Conservation (phyloP, 768 basidiomycete genomes). For the Mycena crocata region DNA sequence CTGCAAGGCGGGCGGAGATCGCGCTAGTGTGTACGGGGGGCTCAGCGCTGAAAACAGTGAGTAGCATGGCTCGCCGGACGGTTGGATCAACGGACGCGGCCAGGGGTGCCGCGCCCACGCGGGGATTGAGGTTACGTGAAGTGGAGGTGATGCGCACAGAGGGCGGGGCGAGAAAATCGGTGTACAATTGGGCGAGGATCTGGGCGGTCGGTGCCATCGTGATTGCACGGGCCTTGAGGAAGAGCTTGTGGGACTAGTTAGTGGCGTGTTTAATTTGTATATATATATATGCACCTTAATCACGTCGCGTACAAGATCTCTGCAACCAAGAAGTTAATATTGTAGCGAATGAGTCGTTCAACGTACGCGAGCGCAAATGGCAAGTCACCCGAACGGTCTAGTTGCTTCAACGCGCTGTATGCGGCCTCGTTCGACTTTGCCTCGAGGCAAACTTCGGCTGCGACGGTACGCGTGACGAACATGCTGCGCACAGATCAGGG, state of each 20-base stretch:
- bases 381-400: constrained; percentile 73
- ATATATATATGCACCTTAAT: constrained; percentile 61
- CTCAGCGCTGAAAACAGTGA: constrained; percentile 66
- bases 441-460: constrained; percentile 87
- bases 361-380: constrained; percentile 75
- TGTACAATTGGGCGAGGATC: constrained; percentile 70
- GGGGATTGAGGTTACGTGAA: neutral
- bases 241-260: constrained; percentile 59
- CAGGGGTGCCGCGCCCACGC: neutral
- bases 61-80: constrained; percentile 79
- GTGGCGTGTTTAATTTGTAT: neutral
- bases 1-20: constrained; percentile 64
- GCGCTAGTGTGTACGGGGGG: constrained; percentile 38
- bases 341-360: neutral
- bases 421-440: constrained; percentile 76
- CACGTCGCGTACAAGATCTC: constrained; percentile 70
- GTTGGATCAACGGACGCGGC: constrained; percentile 52
- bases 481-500: constrained; percentile 59
- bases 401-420: constrained; percentile 73
- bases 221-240: constrained; percentile 76
- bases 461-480: constrained; percentile 87
- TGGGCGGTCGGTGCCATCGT: constrained; percentile 59
- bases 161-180: constrained; percentile 68
- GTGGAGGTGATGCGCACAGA: constrained; percentile 2
- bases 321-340: constrained; percentile 40